phyloP scores from a whole-genome alignment of 306 rosid species.

The Cucumis cinereus region DNA sequence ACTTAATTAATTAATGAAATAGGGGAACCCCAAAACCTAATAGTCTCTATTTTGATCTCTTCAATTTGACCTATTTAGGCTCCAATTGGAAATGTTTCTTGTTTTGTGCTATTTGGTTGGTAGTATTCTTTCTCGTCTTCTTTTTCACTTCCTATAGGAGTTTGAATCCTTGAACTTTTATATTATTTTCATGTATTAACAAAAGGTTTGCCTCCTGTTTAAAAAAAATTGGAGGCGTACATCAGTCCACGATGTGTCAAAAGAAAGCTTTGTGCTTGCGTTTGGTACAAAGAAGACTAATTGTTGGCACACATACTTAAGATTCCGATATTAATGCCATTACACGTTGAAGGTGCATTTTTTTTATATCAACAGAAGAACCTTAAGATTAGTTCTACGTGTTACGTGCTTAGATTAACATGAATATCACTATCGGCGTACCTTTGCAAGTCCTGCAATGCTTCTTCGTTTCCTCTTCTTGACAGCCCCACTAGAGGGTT shows the following conservation, averaged over 20 bases:
- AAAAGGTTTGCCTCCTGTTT: not conserved
- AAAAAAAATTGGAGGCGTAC: not conserved
- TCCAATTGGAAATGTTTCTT: too few relatives aligned
- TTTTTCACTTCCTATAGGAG: not conserved
- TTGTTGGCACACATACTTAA: not conserved
- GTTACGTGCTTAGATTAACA: not conserved
- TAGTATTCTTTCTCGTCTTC: not conserved
- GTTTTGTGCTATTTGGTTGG: not conserved
- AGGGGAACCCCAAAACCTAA: too few relatives aligned
- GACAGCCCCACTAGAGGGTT: constrained; percentile 28
- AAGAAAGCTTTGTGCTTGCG: not conserved
- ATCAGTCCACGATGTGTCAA: not conserved
- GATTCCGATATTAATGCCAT: not conserved
- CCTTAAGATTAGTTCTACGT: not conserved
- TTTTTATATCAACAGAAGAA: not conserved
- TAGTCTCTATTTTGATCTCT: too few relatives aligned
- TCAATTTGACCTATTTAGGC: too few relatives aligned
- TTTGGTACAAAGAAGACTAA: not conserved
- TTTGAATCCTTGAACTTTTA: not conserved
- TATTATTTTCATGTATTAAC: not conserved
- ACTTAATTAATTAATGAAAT: too few relatives aligned
- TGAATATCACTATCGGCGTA: constrained; percentile 15
- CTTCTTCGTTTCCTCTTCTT: constrained; percentile 63
- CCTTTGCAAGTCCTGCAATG: constrained; percentile 58
- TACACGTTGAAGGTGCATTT: not conserved